Conservation (phyloP, 1,284 basidiomycete species). For the Peniophora sp. region DNA sequence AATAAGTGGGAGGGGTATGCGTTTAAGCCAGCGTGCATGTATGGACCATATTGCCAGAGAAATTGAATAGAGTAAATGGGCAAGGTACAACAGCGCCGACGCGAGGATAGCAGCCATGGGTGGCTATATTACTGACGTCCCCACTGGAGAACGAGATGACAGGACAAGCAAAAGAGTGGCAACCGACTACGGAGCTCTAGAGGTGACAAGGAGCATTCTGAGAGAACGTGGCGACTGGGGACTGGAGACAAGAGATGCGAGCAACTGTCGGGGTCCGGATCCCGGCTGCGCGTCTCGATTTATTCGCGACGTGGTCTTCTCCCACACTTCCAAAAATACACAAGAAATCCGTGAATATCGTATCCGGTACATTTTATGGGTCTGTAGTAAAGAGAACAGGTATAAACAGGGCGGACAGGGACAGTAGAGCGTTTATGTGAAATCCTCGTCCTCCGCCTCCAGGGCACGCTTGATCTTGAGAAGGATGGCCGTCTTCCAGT, state of each 20-base stretch:
- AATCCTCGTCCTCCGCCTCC: conserved; percentile 38
- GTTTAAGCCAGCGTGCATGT: conserved; percentile 25
- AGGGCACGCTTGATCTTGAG: conserved; percentile 83
- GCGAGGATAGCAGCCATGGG: conserved; percentile 24
- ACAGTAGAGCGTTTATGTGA: neutral
- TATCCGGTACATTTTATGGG: neutral
- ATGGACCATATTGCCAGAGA: conserved; percentile 32
- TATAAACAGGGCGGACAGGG: neutral
- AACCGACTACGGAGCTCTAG: neutral
- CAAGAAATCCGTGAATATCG: too few relatives aligned
- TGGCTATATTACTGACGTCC: too few relatives aligned
- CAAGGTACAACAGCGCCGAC: conserved; percentile 35
- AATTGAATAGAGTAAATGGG: conserved; percentile 52
- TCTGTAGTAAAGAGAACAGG: neutral
- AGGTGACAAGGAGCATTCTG: neutral
- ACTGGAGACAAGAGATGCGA: neutral
- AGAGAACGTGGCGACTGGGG: conserved; percentile 2
- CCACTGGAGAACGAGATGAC: neutral
- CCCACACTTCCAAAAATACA: too few relatives aligned
- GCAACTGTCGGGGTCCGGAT: neutral
- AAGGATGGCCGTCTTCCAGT: conserved; percentile 89
- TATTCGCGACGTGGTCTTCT: too few relatives aligned
- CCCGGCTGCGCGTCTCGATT: neutral
- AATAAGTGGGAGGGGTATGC: conserved; percentile 36
- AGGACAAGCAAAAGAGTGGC: conserved; percentile 1